Evolutionary conservation across 2,329 filamentous ascomycete genomes (phyloP).

Genomic region (Zymoseptoria pseudotritici): DNA sequence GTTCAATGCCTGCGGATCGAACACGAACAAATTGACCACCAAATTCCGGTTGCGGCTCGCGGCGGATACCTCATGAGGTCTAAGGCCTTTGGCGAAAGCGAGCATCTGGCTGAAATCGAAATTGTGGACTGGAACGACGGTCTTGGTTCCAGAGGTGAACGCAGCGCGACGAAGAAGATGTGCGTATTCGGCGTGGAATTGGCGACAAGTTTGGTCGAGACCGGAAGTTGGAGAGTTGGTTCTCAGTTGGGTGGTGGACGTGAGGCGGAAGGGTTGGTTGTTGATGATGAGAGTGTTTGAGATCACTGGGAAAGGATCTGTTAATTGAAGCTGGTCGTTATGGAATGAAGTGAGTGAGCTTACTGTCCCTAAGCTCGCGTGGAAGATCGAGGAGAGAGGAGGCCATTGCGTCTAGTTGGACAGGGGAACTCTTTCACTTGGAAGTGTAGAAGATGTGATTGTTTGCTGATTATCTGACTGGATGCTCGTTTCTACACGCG

Average conservation of each 20-base stretch:
- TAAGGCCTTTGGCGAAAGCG: conserved; percentile 8
- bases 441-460: neutral
- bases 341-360: neutral
- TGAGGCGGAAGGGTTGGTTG: conserved; percentile 13
- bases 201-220: conserved; percentile 9
- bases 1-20: neutral
- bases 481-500: neutral
- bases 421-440: no score
- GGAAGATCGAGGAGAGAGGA: conserved; percentile 15
- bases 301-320: conserved; percentile 8
- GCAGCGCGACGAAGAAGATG: conserved; percentile 12
- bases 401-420: conserved; percentile 5
- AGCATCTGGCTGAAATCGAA: conserved; percentile 14
- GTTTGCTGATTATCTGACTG: neutral
- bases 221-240: conserved; percentile 1
- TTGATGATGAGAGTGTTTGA: conserved; percentile 12
- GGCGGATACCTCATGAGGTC: conserved; percentile 6
- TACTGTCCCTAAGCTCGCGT: conserved; percentile 15
- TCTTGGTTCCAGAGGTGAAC: conserved; percentile 11
- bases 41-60: conserved; percentile 13
- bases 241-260: conserved; percentile 1
- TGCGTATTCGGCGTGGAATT: conserved; percentile 12
- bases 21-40: conserved; percentile 8
- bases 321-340: neutral
- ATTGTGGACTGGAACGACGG: conserved; percentile 10